Percentiles rank a stretch among this genome's conserved stretches.
Evolutionary conservation across 2,329 filamentous ascomycete genomes (phyloP).

Genomic region (Dothistroma septosporum): DNA sequence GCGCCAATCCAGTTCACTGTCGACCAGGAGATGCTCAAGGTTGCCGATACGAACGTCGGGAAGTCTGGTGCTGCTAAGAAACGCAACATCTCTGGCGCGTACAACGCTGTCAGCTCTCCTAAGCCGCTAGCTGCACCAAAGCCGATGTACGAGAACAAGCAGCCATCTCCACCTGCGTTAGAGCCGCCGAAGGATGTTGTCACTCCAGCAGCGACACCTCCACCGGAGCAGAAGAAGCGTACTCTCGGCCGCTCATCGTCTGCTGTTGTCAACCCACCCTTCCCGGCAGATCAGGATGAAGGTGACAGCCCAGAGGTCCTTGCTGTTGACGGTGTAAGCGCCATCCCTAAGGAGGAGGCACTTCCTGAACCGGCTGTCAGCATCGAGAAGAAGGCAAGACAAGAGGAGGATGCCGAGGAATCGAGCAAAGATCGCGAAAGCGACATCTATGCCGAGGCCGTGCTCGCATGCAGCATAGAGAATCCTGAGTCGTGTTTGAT

Average conservation of each 20-base stretch:
- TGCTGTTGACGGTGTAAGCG: conserved; percentile 61
- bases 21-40: conserved; percentile 89
- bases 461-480: conserved; percentile 91
- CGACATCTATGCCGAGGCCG: conserved; percentile 94
- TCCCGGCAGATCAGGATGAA: conserved; percentile 73
- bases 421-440: conserved; percentile 72
- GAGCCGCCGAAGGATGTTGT: conserved; percentile 58
- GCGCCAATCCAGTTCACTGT: conserved; percentile 99
- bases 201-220: conserved; percentile 66
- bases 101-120: conserved; percentile 42
- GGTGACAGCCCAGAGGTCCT: conserved; percentile 76
- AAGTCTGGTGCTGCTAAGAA: conserved; percentile 64
- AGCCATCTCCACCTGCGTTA: conserved; percentile 38
- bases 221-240: conserved; percentile 50
- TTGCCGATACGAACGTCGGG: conserved; percentile 74
- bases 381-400: conserved; percentile 46
- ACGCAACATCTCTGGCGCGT: conserved; percentile 52
- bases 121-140: conserved; percentile 59
- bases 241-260: conserved; percentile 31
- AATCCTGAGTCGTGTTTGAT: conserved; percentile 93
- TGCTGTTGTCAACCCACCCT: conserved; percentile 60
- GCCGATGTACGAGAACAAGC: conserved; percentile 61
- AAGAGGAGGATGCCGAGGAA: conserved; percentile 69
- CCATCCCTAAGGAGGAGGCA: conserved; percentile 60
- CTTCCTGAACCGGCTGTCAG: conserved; percentile 55